Evolutionary conservation across 2,329 filamentous ascomycete species (phyloP), one percentile per base, ranked within the genome.

Genomic region (Scedosporium apiospermum): DNA sequence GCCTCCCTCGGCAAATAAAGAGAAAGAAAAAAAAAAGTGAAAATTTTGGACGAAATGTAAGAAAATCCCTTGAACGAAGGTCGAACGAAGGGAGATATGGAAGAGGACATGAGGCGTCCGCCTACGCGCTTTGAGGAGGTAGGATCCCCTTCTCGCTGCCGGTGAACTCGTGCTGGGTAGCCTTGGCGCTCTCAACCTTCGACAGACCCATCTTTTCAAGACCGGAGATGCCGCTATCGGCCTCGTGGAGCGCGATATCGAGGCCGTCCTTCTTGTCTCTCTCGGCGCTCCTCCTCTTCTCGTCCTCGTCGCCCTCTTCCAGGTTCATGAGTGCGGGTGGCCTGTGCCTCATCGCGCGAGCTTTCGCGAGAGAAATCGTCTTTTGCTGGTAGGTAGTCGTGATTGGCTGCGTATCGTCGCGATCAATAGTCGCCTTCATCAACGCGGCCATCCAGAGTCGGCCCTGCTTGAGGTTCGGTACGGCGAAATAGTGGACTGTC

Each of bases 371-470:
- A 27, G 90, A 95, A 62, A 99, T 96, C 0, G 95, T 99, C 79
- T 96, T 95, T 72, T 97, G 93, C 72, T 96, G 93, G 76, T 98
- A 98, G 3, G 92, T 96, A 3, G 90, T 95, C 21, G 91, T 92
- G 64, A 96, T 88, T 9, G 88, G 85, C 65, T 89, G 84, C 3
- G 84, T 84, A 69, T 89, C 86, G 68, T 99, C 95, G 65, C 93
- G 88, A 71, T 98, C 93, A 69, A 99, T 99, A 1, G 95, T 99
- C 10, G 95, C 95, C 77, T 99, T 99, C 91, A 99, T 96, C 60
- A 99, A 78, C 5, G 95, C 95, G 4, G 92, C 95, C 95, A 99
- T 99, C 95, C 95, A 99, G 49, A 96, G 78, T 12, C 95, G 87
- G 16, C 95, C 95, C 71, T 95, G 86, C 69, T 91, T 87, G 64